Evolutionary conservation across 2,329 filamentous ascomycete genomes (phyloP).

Genomic region (Verticillium longisporum): DNA sequence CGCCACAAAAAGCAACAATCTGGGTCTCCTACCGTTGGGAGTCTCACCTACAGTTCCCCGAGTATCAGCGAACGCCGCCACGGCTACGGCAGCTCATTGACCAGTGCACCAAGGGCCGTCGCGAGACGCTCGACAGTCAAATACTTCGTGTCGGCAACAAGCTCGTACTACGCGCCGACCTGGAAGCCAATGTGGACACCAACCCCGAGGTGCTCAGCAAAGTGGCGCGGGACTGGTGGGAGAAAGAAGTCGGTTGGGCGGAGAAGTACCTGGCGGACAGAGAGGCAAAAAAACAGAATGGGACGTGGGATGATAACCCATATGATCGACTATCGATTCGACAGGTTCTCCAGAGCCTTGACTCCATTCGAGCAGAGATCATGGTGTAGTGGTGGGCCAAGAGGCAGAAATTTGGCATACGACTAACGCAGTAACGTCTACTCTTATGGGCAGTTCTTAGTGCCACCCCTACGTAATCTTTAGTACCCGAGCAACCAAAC

Average conservation of each 20-base stretch:
- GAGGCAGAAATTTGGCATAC: not conserved
- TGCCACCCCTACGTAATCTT: not conserved
- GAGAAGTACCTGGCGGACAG: slow-evolving; percentile 39
- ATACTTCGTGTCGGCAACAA: slow-evolving; percentile 38
- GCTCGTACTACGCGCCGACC: slow-evolving; percentile 33
- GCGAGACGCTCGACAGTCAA: slow-evolving; percentile 33
- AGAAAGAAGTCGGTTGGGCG: slow-evolving; percentile 36
- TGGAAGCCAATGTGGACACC: slow-evolving; percentile 20
- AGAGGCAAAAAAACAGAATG: slow-evolving; percentile 24
- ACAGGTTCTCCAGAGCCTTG: slow-evolving; percentile 30
- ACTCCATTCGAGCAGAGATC: slow-evolving; percentile 4
- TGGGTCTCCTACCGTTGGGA: slow-evolving; percentile 57
- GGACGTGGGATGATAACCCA: slow-evolving; percentile 43
- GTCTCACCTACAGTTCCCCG: slow-evolving; percentile 49
- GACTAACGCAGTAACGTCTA: not conserved
- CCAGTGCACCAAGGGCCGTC: slow-evolving; percentile 42
- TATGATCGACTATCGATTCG: slow-evolving; percentile 39
- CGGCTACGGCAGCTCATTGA: slow-evolving; percentile 41
- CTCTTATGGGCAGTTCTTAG: not conserved
- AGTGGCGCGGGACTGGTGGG: slow-evolving; percentile 41
- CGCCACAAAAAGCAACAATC: slow-evolving; percentile 47
- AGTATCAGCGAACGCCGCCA: slow-evolving; percentile 38
- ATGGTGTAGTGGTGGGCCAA: not conserved
- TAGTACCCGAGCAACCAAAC: no score
- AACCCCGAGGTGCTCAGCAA: slow-evolving; percentile 26